Evolutionary conservation across 163 green algal species (phyloP).

Genomic region (Volvox carteri): DNA sequence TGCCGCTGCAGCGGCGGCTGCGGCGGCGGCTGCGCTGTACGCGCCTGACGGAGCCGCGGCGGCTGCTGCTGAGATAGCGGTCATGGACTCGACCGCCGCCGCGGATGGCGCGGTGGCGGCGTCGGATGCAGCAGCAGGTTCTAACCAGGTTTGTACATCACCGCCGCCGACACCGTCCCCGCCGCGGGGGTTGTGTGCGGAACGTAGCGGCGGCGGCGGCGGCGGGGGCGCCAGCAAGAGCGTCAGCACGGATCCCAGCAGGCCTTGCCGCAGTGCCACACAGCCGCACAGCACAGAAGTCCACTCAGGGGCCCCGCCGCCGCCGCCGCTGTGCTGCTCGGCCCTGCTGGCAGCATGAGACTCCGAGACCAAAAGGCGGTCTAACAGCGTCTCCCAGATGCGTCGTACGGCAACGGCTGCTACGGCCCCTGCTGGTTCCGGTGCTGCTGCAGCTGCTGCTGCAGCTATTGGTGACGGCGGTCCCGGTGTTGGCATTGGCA

Average conservation of each 20-base stretch:
- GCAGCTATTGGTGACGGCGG: neutral
- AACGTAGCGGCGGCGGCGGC: neutral
- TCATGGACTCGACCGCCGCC: too few species aligned
- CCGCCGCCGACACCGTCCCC: neutral
- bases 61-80: too few species aligned
- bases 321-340: neutral
- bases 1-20: too few species aligned
- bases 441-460: neutral
- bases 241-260: slow-evolving; percentile 10
- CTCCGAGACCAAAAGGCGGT: neutral
- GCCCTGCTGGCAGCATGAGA: neutral
- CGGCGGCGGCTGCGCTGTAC: too few species aligned
- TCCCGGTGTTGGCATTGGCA: neutral
- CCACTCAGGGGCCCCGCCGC: neutral
- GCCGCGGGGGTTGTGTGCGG: neutral
- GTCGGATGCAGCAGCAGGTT: neutral
- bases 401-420: neutral
- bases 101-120: too few species aligned
- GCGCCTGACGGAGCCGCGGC: too few species aligned
- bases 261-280: slow-evolving; percentile 40
- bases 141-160: too few species aligned
- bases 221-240: neutral
- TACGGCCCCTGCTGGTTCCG: neutral
- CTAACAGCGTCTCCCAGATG: slow-evolving; percentile 15
- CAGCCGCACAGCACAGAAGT: slow-evolving; percentile 16